Evolutionary conservation across 2,329 filamentous ascomycete genomes (phyloP).

Genomic region (Dichotomopilus funicola): DNA sequence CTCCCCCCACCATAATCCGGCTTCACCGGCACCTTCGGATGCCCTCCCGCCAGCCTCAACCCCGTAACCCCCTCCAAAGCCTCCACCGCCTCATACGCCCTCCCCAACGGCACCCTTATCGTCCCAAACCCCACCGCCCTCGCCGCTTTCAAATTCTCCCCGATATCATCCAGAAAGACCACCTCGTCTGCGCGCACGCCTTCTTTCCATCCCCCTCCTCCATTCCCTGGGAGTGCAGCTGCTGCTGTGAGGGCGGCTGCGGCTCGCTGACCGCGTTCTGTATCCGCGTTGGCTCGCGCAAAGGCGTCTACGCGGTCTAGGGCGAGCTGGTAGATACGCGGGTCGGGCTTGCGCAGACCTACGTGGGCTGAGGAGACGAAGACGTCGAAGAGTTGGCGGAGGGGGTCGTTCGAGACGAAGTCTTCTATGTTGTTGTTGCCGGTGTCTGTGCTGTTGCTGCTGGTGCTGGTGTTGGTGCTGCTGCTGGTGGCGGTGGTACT

Average conservation of each 20-base stretch:
- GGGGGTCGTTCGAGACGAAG: conserved; percentile 46
- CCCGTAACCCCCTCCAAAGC: conserved; percentile 73
- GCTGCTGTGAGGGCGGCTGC: no score
- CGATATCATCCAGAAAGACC: conserved; percentile 89
- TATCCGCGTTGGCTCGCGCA: conserved; percentile 44
- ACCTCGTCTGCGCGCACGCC: conserved; percentile 60
- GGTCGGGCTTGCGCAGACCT: conserved; percentile 81
- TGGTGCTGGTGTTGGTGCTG: no score
- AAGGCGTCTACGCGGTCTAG: conserved; percentile 59
- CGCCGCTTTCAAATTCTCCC: conserved; percentile 80
- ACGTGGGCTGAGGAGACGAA: conserved; percentile 84
- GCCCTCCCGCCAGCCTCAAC: conserved; percentile 51
- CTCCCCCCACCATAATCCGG: conserved; percentile 25
- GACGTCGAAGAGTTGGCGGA: conserved; percentile 70
- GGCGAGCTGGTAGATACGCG: conserved; percentile 70
- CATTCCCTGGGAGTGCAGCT: no score
- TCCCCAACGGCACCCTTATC: conserved; percentile 76
- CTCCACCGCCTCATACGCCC: conserved; percentile 71
- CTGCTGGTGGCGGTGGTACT: no score
- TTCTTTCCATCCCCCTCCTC: conserved; percentile 37
- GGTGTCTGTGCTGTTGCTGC: no score
- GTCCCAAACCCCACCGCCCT: conserved; percentile 70
- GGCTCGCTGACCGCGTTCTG: conserved; percentile 29
- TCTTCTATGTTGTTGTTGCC: conserved; percentile 48
- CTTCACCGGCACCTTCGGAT: conserved; percentile 44